Percentiles rank a stretch among this genome's conserved stretches.
These are phyloP conservation scores for Pleurotus salmoneostramineus DNA, from an alignment of 768 basidiomycete species.

Conservation along the genomic window DNA sequence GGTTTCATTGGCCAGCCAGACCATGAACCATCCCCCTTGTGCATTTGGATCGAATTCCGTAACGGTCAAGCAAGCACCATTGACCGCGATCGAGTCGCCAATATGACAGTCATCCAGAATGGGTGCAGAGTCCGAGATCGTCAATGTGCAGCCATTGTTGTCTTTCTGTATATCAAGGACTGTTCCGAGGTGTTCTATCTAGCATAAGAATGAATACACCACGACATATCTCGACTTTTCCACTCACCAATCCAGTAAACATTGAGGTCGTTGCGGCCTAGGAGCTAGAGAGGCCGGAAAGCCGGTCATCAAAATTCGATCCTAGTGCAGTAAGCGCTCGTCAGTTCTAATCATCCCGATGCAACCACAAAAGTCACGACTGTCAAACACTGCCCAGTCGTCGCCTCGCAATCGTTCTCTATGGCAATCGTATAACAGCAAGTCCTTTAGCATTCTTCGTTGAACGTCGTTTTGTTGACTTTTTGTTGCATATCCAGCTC, in stretches of 20 bases:
- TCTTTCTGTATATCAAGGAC: conserved; percentile 64
- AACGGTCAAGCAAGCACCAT: conserved; percentile 88
- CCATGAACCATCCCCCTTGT: conserved; percentile 80
- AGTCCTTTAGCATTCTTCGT: too few species aligned
- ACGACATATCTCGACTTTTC: conserved; percentile 7
- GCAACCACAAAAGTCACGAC: not conserved
- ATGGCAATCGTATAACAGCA: conserved; percentile 44
- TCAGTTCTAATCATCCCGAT: not conserved
- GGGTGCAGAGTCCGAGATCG: conserved; percentile 62
- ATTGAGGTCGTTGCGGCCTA: conserved; percentile 26
- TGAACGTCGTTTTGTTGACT: too few species aligned
- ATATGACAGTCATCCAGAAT: conserved; percentile 87
- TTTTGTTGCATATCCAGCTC: conserved; percentile 27
- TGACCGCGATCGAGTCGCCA: conserved; percentile 93
- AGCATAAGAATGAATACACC: conserved; percentile 8
- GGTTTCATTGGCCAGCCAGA: conserved; percentile 96
- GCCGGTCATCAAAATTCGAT: not conserved
- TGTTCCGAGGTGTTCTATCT: conserved; percentile 90
- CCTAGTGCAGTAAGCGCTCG: too few species aligned
- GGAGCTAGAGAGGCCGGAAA: not conserved
- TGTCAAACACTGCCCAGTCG: not conserved
- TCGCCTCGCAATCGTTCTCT: conserved; percentile 20
- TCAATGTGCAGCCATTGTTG: conserved; percentile 76
- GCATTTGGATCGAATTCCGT: conserved; percentile 68
- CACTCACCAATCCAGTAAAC: conserved; percentile 78